A percentile compares a stretch with the other conserved stretches of the same genome.
Evolutionary conservation across 305 asterid genomes (phyloP).

Genomic region (Solanum aculeatissimum): DNA sequence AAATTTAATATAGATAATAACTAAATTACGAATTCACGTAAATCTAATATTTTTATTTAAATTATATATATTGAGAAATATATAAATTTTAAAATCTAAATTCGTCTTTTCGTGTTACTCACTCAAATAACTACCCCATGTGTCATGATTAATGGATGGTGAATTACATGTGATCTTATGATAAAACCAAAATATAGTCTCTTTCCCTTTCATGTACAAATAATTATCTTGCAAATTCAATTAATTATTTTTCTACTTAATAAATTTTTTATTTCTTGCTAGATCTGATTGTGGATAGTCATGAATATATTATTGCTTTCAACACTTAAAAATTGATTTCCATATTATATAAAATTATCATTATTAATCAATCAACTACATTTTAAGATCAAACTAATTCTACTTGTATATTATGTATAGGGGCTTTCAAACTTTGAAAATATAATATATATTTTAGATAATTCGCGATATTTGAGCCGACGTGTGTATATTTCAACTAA

Average conservation of each 20-base stretch:
- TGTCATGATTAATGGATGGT: not conserved
- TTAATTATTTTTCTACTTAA: not conserved
- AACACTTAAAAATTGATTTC: not conserved
- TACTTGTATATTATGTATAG: not conserved
- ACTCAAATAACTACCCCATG: not conserved
- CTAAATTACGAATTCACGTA: rapidly evolving
- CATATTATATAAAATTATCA: not conserved
- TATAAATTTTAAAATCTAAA: not conserved
- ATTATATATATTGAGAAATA: not conserved
- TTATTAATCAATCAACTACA: not conserved
- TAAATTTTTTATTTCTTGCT: not conserved
- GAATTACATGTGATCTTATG: not conserved
- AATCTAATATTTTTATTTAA: not conserved
- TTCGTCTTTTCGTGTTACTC: not conserved
- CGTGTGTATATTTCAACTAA: not conserved
- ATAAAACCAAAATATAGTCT: not conserved
- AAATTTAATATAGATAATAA: not conserved
- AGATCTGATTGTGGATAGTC: not conserved
- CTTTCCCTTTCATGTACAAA: not conserved
- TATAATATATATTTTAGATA: no score
- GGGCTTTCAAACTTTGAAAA: not conserved
- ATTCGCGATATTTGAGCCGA: not conserved
- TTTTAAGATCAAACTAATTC: not conserved
- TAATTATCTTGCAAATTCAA: not conserved
- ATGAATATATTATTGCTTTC: not conserved